These are phyloP conservation scores for Aureobasidium melanogenum DNA, from an alignment of 2,329 filamentous ascomycete species.

Conservation along the genomic window DNA sequence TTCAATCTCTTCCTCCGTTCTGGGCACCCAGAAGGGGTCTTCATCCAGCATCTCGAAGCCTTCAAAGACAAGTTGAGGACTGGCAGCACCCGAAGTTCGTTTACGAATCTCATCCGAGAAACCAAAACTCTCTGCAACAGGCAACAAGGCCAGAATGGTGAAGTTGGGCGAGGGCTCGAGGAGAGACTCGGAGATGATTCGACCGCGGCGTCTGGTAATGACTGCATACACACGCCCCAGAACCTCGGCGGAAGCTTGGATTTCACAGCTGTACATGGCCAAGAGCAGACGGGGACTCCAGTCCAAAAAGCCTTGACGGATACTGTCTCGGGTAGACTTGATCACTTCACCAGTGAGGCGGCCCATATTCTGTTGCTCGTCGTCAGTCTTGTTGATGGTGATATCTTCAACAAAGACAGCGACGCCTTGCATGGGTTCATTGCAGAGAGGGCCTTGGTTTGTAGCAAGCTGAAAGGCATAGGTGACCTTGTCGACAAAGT, in stretches of 20 bases:
- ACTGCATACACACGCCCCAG: slow-evolving; percentile 93
- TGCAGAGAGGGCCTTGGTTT: slow-evolving; percentile 79
- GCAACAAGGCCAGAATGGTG: slow-evolving; percentile 78
- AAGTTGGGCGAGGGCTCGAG: slow-evolving; percentile 96
- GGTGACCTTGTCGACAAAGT: slow-evolving; percentile 81
- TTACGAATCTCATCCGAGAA: slow-evolving; percentile 97
- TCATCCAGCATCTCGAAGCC: slow-evolving; percentile 90
- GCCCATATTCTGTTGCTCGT: slow-evolving; percentile 53
- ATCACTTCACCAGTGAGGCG: slow-evolving; percentile 90
- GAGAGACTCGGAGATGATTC: slow-evolving; percentile 81
- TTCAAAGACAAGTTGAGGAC: slow-evolving; percentile 85
- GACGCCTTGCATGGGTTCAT: slow-evolving; percentile 86
- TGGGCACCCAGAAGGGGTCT: slow-evolving; percentile 96
- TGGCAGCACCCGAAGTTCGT: slow-evolving; percentile 78
- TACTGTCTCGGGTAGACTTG: slow-evolving; percentile 75
- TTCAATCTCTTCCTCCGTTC: slow-evolving; percentile 92
- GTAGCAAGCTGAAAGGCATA: slow-evolving; percentile 94
- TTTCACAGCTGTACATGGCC: slow-evolving; percentile 97
- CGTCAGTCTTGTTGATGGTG: slow-evolving; percentile 47
- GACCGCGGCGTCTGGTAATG: slow-evolving; percentile 86
- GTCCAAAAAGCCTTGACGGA: slow-evolving; percentile 80
- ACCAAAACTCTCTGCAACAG: slow-evolving; percentile 90
- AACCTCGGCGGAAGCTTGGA: slow-evolving; percentile 90
- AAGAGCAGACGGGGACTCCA: slow-evolving; percentile 94
- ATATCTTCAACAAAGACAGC: slow-evolving; percentile 85